Evolutionary conservation across 225 moss, liverwort and hornwort genomes (phyloP).

Genomic region (Pseudoscleropodium purum): DNA sequence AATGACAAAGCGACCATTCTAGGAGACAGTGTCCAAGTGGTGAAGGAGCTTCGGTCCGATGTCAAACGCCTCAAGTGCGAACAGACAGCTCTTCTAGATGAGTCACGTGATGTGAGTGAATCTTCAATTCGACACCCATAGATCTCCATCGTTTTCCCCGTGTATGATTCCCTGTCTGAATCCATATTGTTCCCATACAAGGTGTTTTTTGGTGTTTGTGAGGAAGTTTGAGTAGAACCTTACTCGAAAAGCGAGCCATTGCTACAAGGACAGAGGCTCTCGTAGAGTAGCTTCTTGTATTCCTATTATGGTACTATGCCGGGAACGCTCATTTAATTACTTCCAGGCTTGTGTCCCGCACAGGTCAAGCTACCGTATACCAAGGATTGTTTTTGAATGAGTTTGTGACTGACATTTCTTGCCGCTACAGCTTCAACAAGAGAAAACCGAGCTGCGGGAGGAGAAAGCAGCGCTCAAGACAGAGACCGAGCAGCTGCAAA

Average conservation of each 20-base stretch:
- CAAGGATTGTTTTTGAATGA: not conserved
- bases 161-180: not conserved
- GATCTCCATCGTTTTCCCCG: not conserved
- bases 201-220: not conserved
- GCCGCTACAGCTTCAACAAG: conserved; percentile 62
- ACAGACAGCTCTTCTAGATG: conserved; percentile 67
- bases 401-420: not conserved
- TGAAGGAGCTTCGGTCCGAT: conserved; percentile 75
- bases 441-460: conserved; percentile 90
- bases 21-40: conserved; percentile 92
- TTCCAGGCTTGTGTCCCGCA: not conserved
- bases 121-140: not conserved
- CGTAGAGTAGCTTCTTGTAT: not conserved
- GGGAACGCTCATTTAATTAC: not conserved
- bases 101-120: conserved; percentile 80
- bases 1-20: conserved; percentile 98
- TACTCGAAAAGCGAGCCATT: not conserved
- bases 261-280: not conserved
- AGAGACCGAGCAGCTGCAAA: conserved; percentile 82
- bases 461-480: conserved; percentile 76
- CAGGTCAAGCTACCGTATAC: not conserved
- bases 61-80: conserved; percentile 87
- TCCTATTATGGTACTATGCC: not conserved
- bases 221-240: not conserved
- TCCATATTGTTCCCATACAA: not conserved